Percentiles rank a stretch among this genome's conserved stretches.
Evolutionary conservation across 139 green algal species (phyloP).

Genomic region (Auxenochlorella protothecoides): DNA sequence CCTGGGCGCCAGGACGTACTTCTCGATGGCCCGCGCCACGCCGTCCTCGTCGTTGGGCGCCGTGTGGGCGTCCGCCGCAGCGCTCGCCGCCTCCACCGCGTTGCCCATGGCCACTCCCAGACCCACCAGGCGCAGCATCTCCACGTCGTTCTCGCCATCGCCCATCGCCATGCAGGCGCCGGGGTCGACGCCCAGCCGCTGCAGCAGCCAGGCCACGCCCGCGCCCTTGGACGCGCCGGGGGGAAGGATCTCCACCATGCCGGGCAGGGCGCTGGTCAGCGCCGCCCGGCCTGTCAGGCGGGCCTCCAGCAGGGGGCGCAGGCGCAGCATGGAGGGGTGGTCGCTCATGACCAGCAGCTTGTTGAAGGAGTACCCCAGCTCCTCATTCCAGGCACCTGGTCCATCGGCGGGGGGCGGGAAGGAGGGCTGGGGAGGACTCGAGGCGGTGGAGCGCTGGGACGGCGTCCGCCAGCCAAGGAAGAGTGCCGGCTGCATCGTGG

Average conservation of each 20-base stretch:
- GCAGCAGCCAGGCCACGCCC: conserved; percentile 40
- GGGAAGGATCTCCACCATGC: conserved; percentile 84
- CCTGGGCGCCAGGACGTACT: conserved; percentile 53
- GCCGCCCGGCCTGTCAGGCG: conserved; percentile 28
- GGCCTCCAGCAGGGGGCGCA: conserved; percentile 24
- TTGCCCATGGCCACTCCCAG: conserved; percentile 77
- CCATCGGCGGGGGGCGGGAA: neutral
- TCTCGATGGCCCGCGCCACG: conserved; percentile 71
- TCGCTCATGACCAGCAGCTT: conserved; percentile 5
- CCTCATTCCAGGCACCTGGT: conserved; percentile 27
- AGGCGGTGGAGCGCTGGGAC: neutral
- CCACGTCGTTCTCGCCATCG: conserved; percentile 81
- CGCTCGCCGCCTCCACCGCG: conserved; percentile 26
- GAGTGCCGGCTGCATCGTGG: neutral
- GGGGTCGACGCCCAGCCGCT: conserved; percentile 31
- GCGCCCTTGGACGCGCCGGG: conserved; percentile 53
- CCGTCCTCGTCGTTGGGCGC: conserved; percentile 78
- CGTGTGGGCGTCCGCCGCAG: conserved; percentile 42
- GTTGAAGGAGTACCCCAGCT: conserved; percentile 63
- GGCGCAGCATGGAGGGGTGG: conserved; percentile 2
- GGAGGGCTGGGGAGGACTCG: neutral
- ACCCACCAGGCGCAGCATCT: conserved; percentile 68
- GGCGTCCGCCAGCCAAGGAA: neutral
- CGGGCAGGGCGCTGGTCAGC: conserved; percentile 56
- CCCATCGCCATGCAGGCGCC: conserved; percentile 64